Base-by-base conservation (phyloP, 2,329 filamentous ascomycete genomes). In the Monilinia aucupariae region DNA sequence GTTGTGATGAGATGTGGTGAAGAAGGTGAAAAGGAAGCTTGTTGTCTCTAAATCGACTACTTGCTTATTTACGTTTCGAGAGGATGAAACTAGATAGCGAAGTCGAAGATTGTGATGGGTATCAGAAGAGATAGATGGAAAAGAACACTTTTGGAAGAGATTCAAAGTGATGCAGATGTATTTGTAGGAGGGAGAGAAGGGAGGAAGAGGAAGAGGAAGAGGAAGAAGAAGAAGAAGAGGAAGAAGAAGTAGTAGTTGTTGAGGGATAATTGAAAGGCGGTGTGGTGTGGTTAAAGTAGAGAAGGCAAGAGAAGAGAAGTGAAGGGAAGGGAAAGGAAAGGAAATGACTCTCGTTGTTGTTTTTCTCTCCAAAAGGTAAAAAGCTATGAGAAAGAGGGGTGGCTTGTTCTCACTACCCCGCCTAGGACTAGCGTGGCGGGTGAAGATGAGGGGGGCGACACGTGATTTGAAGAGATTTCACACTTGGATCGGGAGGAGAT, bases 1-100 rank as follows among this genome's bases (percentile, higher is more conserved):
- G 74, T 82, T 76, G 77, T 62, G 59, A 61, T 58, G 37, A 55
- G 60, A 39, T 58, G 61, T 65, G 61, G 50, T 62, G 49, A 50
- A 32, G 43, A 32, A 34, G 22, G 53, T 37, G 37, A 6, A 2
- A 61, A 47, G 53, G 39, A 32, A 10, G 25, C n/a, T 30, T 52
- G 49, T 41, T 27, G n/a, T n/a, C n/a, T n/a, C n/a, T n/a, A n/a
- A n/a, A n/a, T n/a, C n/a, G n/a, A n/a, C n/a, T n/a, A n/a, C n/a
- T n/a, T n/a, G n/a, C n/a, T n/a, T n/a, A n/a, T n/a, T n/a, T n/a
- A n/a, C n/a, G n/a, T n/a, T n/a, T n/a, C n/a, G n/a, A 54, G 54
- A 25, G 15, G 37, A 47, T 61, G 30, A 47, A 52, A 48, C 55
- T 50, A 59, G 55, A 60, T 39, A 60, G 54, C 54, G 47, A 59